Evolutionary conservation across 1,139 yeast species (phyloP).

Genomic region (Yamadazyma epiphylla): DNA sequence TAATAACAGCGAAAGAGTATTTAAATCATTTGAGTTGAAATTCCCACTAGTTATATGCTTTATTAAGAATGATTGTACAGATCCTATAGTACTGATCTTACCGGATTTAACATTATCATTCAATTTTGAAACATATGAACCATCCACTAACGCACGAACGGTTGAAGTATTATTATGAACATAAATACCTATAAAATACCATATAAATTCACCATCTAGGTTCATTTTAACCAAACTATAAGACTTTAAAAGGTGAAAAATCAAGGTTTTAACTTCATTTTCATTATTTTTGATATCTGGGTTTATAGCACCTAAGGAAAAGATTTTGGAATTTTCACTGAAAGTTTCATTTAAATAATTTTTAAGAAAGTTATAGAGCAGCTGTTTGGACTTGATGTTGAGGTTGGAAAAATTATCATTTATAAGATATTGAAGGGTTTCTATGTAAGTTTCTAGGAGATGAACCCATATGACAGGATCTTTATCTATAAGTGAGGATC

Average conservation of each 20-base stretch:
- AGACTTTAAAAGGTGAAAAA: conserved; percentile 49
- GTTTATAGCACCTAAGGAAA: conserved; percentile 67
- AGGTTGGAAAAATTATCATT: conserved; percentile 31
- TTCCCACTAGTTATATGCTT: conserved; percentile 40
- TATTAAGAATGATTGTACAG: conserved; percentile 44
- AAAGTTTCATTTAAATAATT: conserved; percentile 58
- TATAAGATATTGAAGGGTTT: conserved; percentile 44
- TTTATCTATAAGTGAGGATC: conserved; percentile 71
- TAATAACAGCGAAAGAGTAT: conserved; percentile 38
- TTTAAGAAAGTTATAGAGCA: conserved; percentile 52
- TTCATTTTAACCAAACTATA: conserved; percentile 55
- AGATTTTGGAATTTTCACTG: conserved; percentile 53
- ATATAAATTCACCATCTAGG: conserved; percentile 53
- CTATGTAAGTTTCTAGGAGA: conserved; percentile 58
- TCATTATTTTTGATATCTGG: conserved; percentile 60
- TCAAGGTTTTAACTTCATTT: conserved; percentile 41
- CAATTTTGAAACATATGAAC: conserved; percentile 42
- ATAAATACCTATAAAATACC: conserved; percentile 61
- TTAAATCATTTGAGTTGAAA: conserved; percentile 42
- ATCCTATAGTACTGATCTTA: conserved; percentile 40
- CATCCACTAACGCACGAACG: conserved; percentile 55
- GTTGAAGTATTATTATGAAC: conserved; percentile 38
- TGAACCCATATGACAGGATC: conserved; percentile 85
- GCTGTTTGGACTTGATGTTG: conserved; percentile 53
- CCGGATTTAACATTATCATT: conserved; percentile 51